phyloP scores from a whole-genome alignment of 257 asterid genomes.

The Ligustrum vulgare region DNA sequence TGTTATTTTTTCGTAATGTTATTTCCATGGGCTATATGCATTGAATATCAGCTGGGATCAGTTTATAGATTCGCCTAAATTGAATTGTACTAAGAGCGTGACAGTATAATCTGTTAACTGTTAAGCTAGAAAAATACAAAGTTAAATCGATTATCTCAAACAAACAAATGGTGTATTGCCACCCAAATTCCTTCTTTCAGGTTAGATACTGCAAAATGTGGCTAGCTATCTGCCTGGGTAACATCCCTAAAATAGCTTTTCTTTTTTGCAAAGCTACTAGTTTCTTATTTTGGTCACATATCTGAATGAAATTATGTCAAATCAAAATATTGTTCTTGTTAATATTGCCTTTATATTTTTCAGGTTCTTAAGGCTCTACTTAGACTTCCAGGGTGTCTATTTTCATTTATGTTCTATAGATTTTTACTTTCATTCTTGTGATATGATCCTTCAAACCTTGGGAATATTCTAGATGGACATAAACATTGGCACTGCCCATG shows the following conservation, averaged over 20 bases:
- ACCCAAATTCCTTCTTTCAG: conserved; percentile 5
- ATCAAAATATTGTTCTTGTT: not conserved
- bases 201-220: not conserved
- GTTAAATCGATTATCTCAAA: conserved; percentile 7
- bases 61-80: not conserved
- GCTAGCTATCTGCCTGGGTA: not conserved
- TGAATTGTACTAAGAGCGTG: not conserved
- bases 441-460: conserved; percentile 7
- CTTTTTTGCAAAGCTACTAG: not conserved
- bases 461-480: not conserved
- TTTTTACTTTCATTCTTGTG: not conserved
- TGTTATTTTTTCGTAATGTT: conserved; percentile 9
- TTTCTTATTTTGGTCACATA: conserved; percentile 11
- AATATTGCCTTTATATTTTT: not conserved
- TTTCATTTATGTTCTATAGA: conserved; percentile 6
- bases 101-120: not conserved
- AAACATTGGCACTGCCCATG: not conserved
- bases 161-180: not conserved
- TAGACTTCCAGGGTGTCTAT: conserved; percentile 6
- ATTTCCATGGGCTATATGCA: conserved; percentile 15
- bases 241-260: conserved; percentile 11
- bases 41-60: conserved; percentile 6
- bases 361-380: not conserved
- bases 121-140: not conserved
- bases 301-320: conserved; percentile 5